These are phyloP conservation scores for Helicostylum pulchrum DNA, from an alignment of 192 early-diverging fungal species.

Conservation along the genomic window DNA sequence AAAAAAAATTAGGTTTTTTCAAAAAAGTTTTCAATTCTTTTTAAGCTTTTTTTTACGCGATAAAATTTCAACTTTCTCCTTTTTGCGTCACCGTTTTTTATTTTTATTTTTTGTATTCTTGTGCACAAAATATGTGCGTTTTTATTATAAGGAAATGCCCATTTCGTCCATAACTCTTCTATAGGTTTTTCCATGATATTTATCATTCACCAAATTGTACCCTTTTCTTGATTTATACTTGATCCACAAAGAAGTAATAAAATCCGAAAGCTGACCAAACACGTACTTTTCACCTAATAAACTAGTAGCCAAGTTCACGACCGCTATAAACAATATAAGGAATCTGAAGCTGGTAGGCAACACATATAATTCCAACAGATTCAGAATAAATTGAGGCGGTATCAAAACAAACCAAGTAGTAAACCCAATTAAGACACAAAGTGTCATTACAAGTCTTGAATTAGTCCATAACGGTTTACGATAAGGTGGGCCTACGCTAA, in stretches of 20 bases:
- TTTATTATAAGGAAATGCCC: constrained; percentile 8
- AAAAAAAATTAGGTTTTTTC: background rate
- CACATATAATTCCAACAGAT: constrained; percentile 67
- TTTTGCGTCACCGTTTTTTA: background rate
- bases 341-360: constrained; percentile 56
- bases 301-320: constrained; percentile 55
- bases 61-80: background rate
- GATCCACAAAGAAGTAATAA: background rate
- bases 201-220: constrained; percentile 5
- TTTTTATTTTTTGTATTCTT: background rate
- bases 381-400: constrained; percentile 48
- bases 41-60: background rate
- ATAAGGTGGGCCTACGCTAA: constrained; percentile 96
- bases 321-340: constrained; percentile 55
- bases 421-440: constrained; percentile 47
- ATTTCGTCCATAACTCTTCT: constrained; percentile 22
- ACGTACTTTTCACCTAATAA: constrained; percentile 43
- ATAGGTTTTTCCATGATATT: constrained; percentile 13
- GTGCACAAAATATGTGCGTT: background rate
- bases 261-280: constrained; percentile 25
- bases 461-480: constrained; percentile 87
- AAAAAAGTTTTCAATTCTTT: background rate
- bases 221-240: background rate
- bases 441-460: constrained; percentile 75
- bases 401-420: constrained; percentile 48